Evolutionary conservation across 192 early-diverging fungal species (phyloP), one percentile per base, ranked within the genome.

Genomic region (Chytriomyces sp.): DNA sequence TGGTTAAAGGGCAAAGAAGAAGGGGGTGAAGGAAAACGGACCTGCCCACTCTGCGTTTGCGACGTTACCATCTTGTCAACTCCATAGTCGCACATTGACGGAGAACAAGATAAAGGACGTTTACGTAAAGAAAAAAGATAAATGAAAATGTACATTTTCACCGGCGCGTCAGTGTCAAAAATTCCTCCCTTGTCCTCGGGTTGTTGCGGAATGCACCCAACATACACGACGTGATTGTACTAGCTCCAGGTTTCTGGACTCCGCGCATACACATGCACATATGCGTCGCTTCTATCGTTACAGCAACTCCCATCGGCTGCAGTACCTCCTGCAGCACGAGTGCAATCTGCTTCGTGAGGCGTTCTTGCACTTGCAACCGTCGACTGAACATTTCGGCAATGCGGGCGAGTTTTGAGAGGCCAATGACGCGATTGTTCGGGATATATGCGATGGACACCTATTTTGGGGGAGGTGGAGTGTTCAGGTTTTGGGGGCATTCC

Each of bases 261-360:
- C 96, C 96, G 19, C 96, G 88, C 96, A 96, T 96, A 26, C 93
- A 91, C 96, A 98, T 98, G 82, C 96, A 98, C 77, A 94, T 90
- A 78, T 98, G 96, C 72, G 91, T 89, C 59, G 94, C 93, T 81
- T 99, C 95, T 84, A 99, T 94, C 40, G 95, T 92, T 30, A 98
- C 96, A 17, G 98, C 98, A 36, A 99, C 96, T 40, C 98, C 98
- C 76, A 91, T 90, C 28, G 98, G 96, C 78, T 97, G 86, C 5
- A 99, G 80, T 26, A 96, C 89, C 76, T 96, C 94, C 80, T 93
- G 85, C 38, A 99, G 78, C 8, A 95, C 89, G 41, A 90, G 82
- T 2, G 96, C 96, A 54, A 99, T 90, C 76, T 99, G 98, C 84
- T 98, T 98, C 28, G 98, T 99, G 63, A 99, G 80, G 12, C 98